Conservation (phyloP, 2,329 filamentous ascomycete species). For the Neoascochyta sp. region DNA sequence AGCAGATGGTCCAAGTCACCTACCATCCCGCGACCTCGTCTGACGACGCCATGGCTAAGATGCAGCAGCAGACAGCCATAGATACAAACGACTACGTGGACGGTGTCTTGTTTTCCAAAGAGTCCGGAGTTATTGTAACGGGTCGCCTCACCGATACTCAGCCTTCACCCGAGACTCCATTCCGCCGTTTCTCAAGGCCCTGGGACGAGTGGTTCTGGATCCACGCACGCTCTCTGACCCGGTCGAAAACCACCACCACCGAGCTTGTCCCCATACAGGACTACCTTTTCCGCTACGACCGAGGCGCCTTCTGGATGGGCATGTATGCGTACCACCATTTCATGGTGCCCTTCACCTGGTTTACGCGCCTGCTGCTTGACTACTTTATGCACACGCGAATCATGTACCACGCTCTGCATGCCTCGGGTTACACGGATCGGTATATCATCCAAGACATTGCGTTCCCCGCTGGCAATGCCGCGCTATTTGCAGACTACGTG, state of each 20-base stretch:
- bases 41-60: conserved; percentile 46
- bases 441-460: conserved; percentile 64
- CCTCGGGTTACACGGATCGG: conserved; percentile 50
- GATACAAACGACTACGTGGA: conserved; percentile 62
- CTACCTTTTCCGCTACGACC: conserved; percentile 61
- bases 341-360: conserved; percentile 55
- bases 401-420: conserved; percentile 62
- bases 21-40: conserved; percentile 56
- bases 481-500: conserved; percentile 52
- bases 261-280: conserved; percentile 50
- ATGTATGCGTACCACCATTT: conserved; percentile 60
- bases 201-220: conserved; percentile 72
- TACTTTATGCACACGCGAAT: conserved; percentile 60
- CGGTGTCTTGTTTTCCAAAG: conserved; percentile 58
- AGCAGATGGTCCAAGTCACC: conserved; percentile 57
- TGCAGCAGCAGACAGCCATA: conserved; percentile 46
- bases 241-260: conserved; percentile 8
- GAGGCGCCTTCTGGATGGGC: conserved; percentile 64
- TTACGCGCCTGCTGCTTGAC: conserved; percentile 58
- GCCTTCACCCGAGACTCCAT: conserved; percentile 11
- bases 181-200: conserved; percentile 51
- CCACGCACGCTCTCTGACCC: conserved; percentile 46
- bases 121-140: conserved; percentile 56
- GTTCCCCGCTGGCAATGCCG: conserved; percentile 51
- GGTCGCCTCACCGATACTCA: conserved; percentile 54